phyloP scores from a whole-genome alignment of 192 early-diverging fungal genomes.

The Cetraspora pellucida region DNA sequence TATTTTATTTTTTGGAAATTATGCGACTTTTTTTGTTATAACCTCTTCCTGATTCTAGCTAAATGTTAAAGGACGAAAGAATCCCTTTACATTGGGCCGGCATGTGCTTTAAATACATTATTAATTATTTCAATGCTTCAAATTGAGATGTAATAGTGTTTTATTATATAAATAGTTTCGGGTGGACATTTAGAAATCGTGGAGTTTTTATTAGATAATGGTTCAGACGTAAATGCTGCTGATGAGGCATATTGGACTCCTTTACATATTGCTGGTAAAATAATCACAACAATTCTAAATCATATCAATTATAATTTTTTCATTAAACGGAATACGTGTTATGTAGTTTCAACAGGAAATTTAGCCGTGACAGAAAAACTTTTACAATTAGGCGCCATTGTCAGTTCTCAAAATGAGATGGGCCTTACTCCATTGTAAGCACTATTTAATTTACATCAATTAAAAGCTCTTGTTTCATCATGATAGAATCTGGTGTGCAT shows the following conservation, averaged over 20 bases:
- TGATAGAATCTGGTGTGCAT: too few species aligned
- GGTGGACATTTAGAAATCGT: constrained; percentile 71
- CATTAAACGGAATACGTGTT: not conserved
- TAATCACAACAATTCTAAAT: not conserved
- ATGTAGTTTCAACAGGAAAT: constrained; percentile 52
- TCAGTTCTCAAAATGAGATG: constrained; percentile 50
- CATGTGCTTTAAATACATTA: constrained; percentile 5
- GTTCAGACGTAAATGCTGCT: constrained; percentile 62
- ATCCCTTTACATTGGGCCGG: constrained; percentile 59
- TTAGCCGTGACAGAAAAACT: constrained; percentile 39
- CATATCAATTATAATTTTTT: not conserved
- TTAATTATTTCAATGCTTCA: not conserved
- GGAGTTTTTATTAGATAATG: constrained; percentile 64
- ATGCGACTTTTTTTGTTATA: not conserved
- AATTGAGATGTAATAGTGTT: constrained; percentile 46
- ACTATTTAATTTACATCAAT: not conserved
- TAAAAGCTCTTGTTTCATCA: too few species aligned
- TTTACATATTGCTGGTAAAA: constrained; percentile 56
- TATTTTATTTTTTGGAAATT: constrained; percentile 56
- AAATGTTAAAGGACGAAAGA: constrained; percentile 43
- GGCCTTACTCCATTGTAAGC: constrained; percentile 57
- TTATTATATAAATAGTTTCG: constrained; percentile 45
- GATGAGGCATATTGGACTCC: constrained; percentile 66
- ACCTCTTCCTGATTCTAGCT: not conserved
- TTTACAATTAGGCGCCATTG: constrained; percentile 45